Percentiles rank a stretch among this genome's conserved stretches.
Evolutionary conservation across 768 basidiomycete genomes (phyloP).

Genomic region (Auriscalpium vulgare): DNA sequence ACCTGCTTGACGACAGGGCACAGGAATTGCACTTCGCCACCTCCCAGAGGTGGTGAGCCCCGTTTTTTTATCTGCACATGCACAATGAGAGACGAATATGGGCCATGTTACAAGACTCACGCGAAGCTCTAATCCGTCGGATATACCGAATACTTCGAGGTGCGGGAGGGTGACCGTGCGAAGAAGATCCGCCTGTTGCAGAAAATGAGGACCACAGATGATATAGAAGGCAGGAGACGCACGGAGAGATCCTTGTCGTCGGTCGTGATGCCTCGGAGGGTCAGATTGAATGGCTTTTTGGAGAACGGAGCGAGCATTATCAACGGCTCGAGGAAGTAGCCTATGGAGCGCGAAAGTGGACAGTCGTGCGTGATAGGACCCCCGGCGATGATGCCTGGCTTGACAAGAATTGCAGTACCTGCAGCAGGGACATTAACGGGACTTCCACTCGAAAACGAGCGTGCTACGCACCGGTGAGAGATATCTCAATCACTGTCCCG

Average conservation of each 20-base stretch:
- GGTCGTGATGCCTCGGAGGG: conserved; percentile 84
- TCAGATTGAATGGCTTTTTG: conserved; percentile 78
- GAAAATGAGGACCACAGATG: not conserved
- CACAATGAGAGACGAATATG: not conserved
- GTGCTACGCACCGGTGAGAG: conserved; percentile 68
- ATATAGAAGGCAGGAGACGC: conserved; percentile 17
- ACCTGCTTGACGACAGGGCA: conserved; percentile 88
- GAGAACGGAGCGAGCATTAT: conserved; percentile 89
- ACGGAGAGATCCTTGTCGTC: conserved; percentile 91
- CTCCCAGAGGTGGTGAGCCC: conserved; percentile 85
- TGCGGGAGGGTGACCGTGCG: conserved; percentile 88
- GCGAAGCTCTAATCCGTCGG: conserved; percentile 83
- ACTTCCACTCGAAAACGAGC: not conserved
- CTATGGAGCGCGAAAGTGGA: conserved; percentile 79
- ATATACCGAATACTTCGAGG: conserved; percentile 82
- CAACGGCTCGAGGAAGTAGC: conserved; percentile 90
- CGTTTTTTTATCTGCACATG: conserved; percentile 82
- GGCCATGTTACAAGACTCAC: conserved; percentile 30
- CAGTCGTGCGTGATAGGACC: conserved; percentile 82
- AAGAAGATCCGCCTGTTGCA: conserved; percentile 69
- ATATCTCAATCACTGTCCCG: conserved; percentile 92
- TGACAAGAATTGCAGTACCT: conserved; percentile 90
- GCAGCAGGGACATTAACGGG: not conserved
- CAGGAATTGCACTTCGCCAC: conserved; percentile 90
- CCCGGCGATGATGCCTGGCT: conserved; percentile 87